Percentiles rank a stretch among this genome's conserved stretches.
Conservation (phyloP, 495 filamentous ascomycete genomes). For the Xylaria scruposa region DNA sequence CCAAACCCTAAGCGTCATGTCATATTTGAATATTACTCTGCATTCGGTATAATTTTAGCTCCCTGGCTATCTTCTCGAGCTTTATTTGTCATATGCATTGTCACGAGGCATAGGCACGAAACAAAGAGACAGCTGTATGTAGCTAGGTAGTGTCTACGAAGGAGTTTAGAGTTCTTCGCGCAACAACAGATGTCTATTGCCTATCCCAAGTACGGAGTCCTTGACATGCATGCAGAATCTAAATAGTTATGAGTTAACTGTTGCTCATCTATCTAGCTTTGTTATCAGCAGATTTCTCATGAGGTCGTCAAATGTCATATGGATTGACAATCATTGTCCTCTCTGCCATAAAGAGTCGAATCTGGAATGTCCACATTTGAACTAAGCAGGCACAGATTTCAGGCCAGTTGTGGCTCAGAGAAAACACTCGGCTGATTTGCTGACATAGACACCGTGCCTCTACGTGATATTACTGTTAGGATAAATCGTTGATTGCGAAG, state of each 20-base stretch:
- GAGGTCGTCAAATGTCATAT: neutral
- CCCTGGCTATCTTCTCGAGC: too few species aligned
- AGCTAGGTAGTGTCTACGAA: too few species aligned
- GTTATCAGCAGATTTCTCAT: neutral
- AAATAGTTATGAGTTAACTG: too few species aligned
- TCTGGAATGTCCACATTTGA: neutral
- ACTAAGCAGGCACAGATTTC: neutral
- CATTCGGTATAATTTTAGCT: neutral
- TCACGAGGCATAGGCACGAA: too few species aligned
- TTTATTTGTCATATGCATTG: too few species aligned
- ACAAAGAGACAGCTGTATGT: too few species aligned
- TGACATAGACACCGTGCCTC: neutral
- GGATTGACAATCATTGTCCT: neutral
- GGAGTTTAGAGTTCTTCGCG: too few species aligned
- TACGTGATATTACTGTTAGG: neutral
- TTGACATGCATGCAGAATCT: too few species aligned
- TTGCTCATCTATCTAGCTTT: too few species aligned
- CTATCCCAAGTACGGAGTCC: too few species aligned
- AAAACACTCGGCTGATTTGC: neutral
- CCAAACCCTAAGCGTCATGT: neutral
- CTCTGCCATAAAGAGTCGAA: neutral
- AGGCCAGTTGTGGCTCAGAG: too few species aligned
- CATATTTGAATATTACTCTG: neutral
- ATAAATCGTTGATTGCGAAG: neutral
- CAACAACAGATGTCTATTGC: too few species aligned